Base-by-base conservation (phyloP, 2,329 filamentous ascomycete species). In the Chalaropsis ovoidea region DNA sequence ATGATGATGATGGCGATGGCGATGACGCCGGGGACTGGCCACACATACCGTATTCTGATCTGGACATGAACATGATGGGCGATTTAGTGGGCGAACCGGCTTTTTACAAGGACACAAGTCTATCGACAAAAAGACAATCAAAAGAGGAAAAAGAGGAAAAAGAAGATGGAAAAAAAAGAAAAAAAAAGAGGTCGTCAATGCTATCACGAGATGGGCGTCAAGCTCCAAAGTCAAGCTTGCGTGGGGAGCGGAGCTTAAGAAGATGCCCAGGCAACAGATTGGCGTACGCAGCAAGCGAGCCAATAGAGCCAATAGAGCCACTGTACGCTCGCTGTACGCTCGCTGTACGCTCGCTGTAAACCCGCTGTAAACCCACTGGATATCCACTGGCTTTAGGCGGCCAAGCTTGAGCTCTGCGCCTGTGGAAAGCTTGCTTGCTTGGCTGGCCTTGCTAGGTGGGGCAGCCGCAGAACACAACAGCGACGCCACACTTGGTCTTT, bases 31-130 rank as follows among this genome's bases (percentile, higher is more conserved):
- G 52, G 52, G 49, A 31, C 31, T 3, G 4, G 42, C 3, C 42
- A 43, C 13, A 43, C 52, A 27, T 83, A 94, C 93, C 94, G 82
- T 99, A 99, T 93, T 99, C 94, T 76, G 93, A 97, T 81, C 94
- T 90, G 84, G 94, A 92, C 85, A 99, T 97, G 85, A 99, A 99
- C 94, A 96, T 96, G 73, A 80, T 90, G 83, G 65, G 24, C 35
- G 61, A 19, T 49, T 49, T 8, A 19, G 49, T 19, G 52, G 27
- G 24, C 13, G 52, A 24, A 31, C 3, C 31, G 6, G 31, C 31
- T 31, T 22, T 19, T 22, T 47, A 62, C 42, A 10, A 56, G 39
- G n/a, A 56, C n/a, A 31, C 24, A 19, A 35, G 45, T 19, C 7
- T 49, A 58, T 61, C 6, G 31, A n/a, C n/a, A 31, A 31, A 31